Evolutionary conservation across 2,329 filamentous ascomycete species (phyloP), one percentile per base, ranked within the genome.

Genomic region (Colletotrichum abscissum): DNA sequence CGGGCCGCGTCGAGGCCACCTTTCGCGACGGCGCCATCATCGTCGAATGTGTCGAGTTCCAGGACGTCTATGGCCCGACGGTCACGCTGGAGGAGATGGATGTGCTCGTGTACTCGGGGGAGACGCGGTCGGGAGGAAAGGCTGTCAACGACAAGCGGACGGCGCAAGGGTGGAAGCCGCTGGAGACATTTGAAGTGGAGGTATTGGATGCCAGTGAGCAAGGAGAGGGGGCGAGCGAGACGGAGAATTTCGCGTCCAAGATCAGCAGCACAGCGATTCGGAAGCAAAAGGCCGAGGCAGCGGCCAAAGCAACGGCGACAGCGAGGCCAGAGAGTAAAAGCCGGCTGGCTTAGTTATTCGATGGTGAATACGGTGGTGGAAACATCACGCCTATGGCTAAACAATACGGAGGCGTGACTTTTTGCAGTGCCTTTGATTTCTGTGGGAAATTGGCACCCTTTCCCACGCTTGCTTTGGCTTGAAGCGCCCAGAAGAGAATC

Each of bases 181-280:
- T 99, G 52, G 91, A 95, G 30, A 89, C 97, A 0, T 98, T 95
- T 78, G 95, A 97, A 80, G 94, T 98, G 33, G 94, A 97, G 78
- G 94, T 98, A 16, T 87, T 99, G 19, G 93, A 96, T 81, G 89
- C 91, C 3, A 87, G 89, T 52, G 90, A 91, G 65, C 84, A 63
- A 0, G 76, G 85, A n/a, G 84, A 85, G 2, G 78, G 77, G 55
- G 80, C 77, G 52, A 82, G 77, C n/a, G 84, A 82, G 75, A 85
- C 80, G 14, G 89, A 91, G 69, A 88, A 89, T 76, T 98, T 97
- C 82, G 90, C 92, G 30, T 89, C 90, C 74, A 98, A 98, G 84
- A 94, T 98, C 77, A 97, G 95, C 86, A 98, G 95, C 83, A 97
- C 95, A 1, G 93, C 93, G 71, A 97, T 98, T 77, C 87, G 93